These are phyloP conservation scores for Globisporangium nodosum DNA, from an alignment of 352 stramenopile species.

Conservation along the genomic window DNA sequence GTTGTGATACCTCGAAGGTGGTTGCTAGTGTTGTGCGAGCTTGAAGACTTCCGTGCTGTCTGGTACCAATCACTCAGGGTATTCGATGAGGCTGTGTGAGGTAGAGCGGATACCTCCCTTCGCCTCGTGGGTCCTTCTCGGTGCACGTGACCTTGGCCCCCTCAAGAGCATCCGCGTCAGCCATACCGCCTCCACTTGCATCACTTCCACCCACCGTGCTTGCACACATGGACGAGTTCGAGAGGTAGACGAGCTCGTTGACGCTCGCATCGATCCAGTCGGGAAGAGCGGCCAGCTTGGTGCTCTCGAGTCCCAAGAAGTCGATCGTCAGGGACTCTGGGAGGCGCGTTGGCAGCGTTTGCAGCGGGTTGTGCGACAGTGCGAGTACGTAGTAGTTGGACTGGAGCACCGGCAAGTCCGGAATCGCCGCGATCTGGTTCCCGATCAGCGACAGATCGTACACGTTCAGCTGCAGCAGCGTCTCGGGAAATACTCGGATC, in stretches of 20 bases:
- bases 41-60: no score
- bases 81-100: not conserved
- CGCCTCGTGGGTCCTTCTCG: conserved; percentile 8
- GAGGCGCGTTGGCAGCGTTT: conserved; percentile 8
- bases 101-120: not conserved
- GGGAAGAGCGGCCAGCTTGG: conserved; percentile 10
- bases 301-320: conserved; percentile 16
- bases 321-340: conserved; percentile 7
- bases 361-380: conserved; percentile 22
- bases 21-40: no score
- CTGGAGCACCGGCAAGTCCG: conserved; percentile 4
- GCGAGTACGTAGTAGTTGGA: conserved; percentile 16
- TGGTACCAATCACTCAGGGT: not conserved
- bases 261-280: conserved; percentile 9
- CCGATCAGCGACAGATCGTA: conserved; percentile 14
- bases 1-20: no score
- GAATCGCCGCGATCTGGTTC: conserved; percentile 4
- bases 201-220: not conserved
- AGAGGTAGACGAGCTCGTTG: conserved; percentile 6
- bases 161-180: not conserved
- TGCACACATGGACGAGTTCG: not conserved
- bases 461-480: conserved; percentile 4
- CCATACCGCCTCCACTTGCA: not conserved
- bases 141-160: not conserved
- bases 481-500: conserved; percentile 8